Conservation (phyloP, 331 rosid species). For the Quercus lobata region DNA sequence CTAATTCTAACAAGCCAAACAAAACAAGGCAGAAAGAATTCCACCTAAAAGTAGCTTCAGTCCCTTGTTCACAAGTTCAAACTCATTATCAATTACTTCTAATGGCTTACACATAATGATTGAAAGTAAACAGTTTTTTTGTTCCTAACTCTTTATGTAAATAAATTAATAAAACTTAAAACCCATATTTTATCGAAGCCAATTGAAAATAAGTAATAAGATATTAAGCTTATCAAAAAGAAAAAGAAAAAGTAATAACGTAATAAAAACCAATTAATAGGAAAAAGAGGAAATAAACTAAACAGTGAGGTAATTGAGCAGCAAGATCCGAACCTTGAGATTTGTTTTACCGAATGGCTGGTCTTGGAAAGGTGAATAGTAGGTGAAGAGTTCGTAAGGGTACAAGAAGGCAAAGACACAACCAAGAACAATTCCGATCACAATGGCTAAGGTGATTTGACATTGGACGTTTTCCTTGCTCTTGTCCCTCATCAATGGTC, state of each 20-base stretch:
- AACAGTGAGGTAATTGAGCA: not conserved
- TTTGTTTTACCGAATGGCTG: constrained; percentile 37
- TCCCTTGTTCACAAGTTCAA: no score
- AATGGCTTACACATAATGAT: no score
- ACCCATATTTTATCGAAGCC: not conserved
- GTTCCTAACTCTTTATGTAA: not conserved
- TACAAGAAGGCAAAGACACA: constrained; percentile 53
- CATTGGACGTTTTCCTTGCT: constrained; percentile 38
- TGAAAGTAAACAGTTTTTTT: no score
- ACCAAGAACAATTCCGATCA: constrained; percentile 66
- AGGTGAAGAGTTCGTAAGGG: constrained; percentile 54
- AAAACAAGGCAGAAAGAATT: no score
- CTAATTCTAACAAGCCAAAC: no score
- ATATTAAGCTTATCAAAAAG: not conserved
- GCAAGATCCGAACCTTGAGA: constrained; percentile 42
- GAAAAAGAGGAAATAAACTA: not conserved
- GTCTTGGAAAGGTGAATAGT: constrained; percentile 28
- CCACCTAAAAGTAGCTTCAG: no score
- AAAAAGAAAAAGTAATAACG: no score
- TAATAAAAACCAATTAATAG: not conserved
- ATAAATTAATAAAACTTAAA: not conserved
- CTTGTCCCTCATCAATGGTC: constrained; percentile 56
- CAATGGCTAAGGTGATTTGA: constrained; percentile 47
- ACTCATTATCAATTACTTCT: no score
- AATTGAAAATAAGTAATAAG: not conserved